These are phyloP conservation scores for Pleurotus sapidus DNA, from an alignment of 768 basidiomycete genomes.

Conservation along the genomic window DNA sequence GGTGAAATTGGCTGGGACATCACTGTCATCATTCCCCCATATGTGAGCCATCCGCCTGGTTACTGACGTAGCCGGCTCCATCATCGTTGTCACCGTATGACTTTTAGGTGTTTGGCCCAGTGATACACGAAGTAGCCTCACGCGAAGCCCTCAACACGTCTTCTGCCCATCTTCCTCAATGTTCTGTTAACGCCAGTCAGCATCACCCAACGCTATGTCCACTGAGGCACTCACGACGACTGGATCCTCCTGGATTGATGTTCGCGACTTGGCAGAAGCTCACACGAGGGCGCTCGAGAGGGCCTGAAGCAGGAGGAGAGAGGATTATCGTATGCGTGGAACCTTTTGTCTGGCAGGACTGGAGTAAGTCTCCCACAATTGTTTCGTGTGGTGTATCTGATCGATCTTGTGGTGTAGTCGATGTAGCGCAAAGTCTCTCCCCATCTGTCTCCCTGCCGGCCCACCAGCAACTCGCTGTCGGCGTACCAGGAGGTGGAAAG, in stretches of 20 bases:
- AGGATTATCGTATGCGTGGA: constrained; percentile 34
- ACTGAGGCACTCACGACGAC: constrained; percentile 15
- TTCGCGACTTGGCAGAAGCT: constrained; percentile 45
- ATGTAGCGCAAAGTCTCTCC: constrained; percentile 29
- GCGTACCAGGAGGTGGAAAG: constrained; percentile 28
- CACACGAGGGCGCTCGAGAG: constrained; percentile 45
- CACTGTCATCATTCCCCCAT: constrained; percentile 52
- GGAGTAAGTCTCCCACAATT: constrained; percentile 15
- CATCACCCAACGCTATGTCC: constrained; percentile 11
- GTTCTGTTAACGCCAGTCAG: constrained; percentile 14
- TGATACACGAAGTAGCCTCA: constrained; percentile 36
- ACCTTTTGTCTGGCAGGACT: constrained; percentile 24
- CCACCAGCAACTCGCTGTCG: constrained; percentile 24
- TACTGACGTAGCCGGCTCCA: not conserved
- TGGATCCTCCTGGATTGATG: constrained; percentile 33
- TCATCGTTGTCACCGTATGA: not conserved
- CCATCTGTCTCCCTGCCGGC: constrained; percentile 26
- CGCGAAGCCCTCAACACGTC: constrained; percentile 38
- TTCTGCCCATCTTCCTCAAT: constrained; percentile 25
- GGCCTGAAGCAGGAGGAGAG: constrained; percentile 42
- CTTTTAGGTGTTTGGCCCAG: constrained; percentile 32
- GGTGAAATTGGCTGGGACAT: constrained; percentile 46
- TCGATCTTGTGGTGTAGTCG: constrained; percentile 21
- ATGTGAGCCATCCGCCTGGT: constrained; percentile 24
- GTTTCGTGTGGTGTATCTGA: no score